phyloP scores from a whole-genome alignment of 192 early-diverging fungal species.

The Entomortierella chlamydospora region DNA sequence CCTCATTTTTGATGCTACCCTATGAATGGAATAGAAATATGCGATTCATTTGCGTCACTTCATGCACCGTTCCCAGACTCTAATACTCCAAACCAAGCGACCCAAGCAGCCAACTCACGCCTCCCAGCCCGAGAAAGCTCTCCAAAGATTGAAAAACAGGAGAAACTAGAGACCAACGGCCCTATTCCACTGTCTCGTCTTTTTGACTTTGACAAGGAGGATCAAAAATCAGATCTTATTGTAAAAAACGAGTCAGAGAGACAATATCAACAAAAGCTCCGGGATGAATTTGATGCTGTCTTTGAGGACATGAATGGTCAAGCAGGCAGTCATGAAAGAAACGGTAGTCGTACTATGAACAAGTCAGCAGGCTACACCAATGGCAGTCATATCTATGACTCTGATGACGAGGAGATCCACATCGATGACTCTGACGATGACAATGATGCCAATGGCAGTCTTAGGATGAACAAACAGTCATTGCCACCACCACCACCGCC shows the following conservation, averaged over 20 bases:
- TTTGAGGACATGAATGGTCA: slow-evolving; percentile 30
- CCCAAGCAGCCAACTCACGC: not conserved
- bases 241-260: slow-evolving; percentile 37
- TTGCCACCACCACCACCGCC: slow-evolving; percentile 41
- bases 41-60: slow-evolving; percentile 27
- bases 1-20: not conserved
- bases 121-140: not conserved
- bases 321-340: not conserved
- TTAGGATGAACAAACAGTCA: slow-evolving; percentile 4
- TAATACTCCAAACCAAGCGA: slow-evolving; percentile 3
- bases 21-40: slow-evolving; percentile 30
- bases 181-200: slow-evolving; percentile 48
- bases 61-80: slow-evolving; percentile 19
- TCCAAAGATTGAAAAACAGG: slow-evolving; percentile 34
- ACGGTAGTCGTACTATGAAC: not conserved
- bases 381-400: slow-evolving; percentile 16
- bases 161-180: slow-evolving; percentile 28
- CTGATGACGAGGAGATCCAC: slow-evolving; percentile 46
- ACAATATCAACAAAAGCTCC: slow-evolving; percentile 38
- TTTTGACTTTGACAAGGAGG: slow-evolving; percentile 51
- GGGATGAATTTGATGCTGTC: slow-evolving; percentile 48
- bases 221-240: slow-evolving; percentile 37
- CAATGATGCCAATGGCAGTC: not conserved
- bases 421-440: slow-evolving; percentile 34
- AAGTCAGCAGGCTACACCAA: not conserved